Base-by-base conservation (phyloP, 345 rosid genomes). In the Moricandia arvensis region DNA sequence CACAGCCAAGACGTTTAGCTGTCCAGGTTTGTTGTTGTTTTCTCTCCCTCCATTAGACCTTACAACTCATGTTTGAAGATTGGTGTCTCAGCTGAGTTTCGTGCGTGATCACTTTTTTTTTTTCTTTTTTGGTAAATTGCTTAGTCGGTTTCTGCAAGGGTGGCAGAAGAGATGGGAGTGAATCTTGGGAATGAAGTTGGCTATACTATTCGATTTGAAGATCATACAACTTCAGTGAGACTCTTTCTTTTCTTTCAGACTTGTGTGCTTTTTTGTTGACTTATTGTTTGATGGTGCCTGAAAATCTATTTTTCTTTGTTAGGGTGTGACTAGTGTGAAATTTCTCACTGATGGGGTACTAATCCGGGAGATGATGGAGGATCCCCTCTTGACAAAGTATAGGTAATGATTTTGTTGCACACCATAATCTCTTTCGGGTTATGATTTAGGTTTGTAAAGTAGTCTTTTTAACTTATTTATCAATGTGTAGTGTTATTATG, bases 321-420 rank as follows among this genome's bases (percentile, higher is more conserved):
- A 94, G 97, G 93, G 81, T 80, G 83, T 81, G 70, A 90, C 98
- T 34, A 77, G 65, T 74, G 89, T 92, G 64, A 95, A 95, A 72
- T 95, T 95, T 85, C 96, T 92, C 60, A 95, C 97, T 0, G 99
- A 92, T 82, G 97, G 97, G 63, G 93, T 95, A 8, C 80, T 95
- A 47, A 89, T 95, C 11, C 87, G 97, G 81, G 98, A 94, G 82
- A 89, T 94, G 97, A 94, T 94, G 98, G 97, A 87, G 59, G 98
- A 94, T 88, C 98, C 97, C 41, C 95, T 94, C 69, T 87, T 94
- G 87, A 87, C 97, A 5, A 94, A 91, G 75, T 94, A 94, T 63
- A 91, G 98, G 98, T 91, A 85, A 69, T 65, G 45, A 4, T 72
- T 83, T 66, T 45, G 35, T 64, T 38, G 2, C 68, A 64, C 31